These are phyloP conservation scores for Piloderma croceum DNA, from an alignment of 768 basidiomycete genomes.

Conservation along the genomic window DNA sequence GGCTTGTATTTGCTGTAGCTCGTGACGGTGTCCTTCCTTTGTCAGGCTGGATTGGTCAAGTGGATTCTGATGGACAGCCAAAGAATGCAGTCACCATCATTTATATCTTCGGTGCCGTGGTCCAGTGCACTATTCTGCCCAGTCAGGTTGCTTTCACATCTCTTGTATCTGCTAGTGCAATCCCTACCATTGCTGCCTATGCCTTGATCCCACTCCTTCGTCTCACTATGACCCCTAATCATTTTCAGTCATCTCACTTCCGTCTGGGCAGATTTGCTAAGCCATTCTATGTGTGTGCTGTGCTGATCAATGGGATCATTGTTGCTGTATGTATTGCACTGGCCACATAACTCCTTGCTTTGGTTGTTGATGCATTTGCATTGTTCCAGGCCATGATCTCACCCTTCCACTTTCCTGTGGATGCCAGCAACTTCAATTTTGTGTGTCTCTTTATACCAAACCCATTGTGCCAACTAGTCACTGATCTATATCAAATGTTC, in stretches of 20 bases:
- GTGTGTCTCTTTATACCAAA: conserved; percentile 42
- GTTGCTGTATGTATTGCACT: conserved; percentile 71
- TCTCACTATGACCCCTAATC: conserved; percentile 69
- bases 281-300: conserved; percentile 63
- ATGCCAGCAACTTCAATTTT: conserved; percentile 75
- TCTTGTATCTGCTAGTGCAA: conserved; percentile 43
- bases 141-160: conserved; percentile 53
- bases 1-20: conserved; percentile 51
- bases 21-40: conserved; percentile 51
- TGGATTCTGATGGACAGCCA: conserved; percentile 60
- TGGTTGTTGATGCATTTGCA: conserved; percentile 7
- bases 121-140: conserved; percentile 47
- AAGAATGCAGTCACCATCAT: conserved; percentile 85
- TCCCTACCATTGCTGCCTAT: conserved; percentile 83
- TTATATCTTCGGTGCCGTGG: conserved; percentile 42
- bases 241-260: conserved; percentile 71
- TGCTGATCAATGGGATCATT: conserved; percentile 66
- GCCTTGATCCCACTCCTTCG: conserved; percentile 74
- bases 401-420: conserved; percentile 84
- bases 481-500: background rate
- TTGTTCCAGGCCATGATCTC: conserved; percentile 72
- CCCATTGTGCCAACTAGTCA: background rate
- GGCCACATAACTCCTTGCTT: conserved; percentile 2
- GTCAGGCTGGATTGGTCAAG: conserved; percentile 46
- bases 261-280: conserved; percentile 59